Conservation (phyloP, 257 asterid species). For the Solanum pennellii region DNA sequence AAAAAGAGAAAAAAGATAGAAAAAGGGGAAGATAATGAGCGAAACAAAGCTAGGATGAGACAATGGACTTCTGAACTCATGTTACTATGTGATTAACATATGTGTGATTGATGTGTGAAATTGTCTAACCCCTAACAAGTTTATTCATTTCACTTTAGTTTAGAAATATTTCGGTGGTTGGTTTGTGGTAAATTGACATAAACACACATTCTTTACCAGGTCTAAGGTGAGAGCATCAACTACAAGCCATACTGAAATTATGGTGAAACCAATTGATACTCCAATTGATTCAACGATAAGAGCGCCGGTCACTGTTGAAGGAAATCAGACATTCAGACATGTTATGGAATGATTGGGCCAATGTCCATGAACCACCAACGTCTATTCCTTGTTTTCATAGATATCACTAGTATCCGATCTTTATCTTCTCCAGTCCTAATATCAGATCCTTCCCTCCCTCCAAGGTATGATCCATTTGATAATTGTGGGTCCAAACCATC, state of each 20-base stretch:
- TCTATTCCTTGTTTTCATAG: not conserved
- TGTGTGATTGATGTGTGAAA: not conserved
- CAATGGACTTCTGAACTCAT: not conserved
- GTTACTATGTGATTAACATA: not conserved
- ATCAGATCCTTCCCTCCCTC: not conserved
- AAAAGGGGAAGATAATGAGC: not conserved
- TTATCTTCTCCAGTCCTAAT: too few relatives aligned
- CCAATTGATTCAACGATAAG: not conserved
- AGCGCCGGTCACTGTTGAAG: not conserved
- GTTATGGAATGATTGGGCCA: not conserved
- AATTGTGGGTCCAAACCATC: too few relatives aligned
- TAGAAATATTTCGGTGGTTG: too few relatives aligned
- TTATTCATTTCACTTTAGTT: too few relatives aligned
- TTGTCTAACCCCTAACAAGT: not conserved
- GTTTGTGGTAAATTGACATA: too few relatives aligned
- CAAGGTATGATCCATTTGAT: too few relatives aligned
- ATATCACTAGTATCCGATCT: too few relatives aligned
- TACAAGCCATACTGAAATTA: not conserved
- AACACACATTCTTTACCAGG: not conserved
- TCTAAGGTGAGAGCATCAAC: not conserved
- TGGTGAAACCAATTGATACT: not conserved
- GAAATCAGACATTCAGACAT: not conserved
- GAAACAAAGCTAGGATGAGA: too few relatives aligned
- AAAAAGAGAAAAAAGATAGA: too few relatives aligned
- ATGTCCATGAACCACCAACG: not conserved